phyloP scores from a whole-genome alignment of 2,329 filamentous ascomycete genomes.

The Knufia fluminis region DNA sequence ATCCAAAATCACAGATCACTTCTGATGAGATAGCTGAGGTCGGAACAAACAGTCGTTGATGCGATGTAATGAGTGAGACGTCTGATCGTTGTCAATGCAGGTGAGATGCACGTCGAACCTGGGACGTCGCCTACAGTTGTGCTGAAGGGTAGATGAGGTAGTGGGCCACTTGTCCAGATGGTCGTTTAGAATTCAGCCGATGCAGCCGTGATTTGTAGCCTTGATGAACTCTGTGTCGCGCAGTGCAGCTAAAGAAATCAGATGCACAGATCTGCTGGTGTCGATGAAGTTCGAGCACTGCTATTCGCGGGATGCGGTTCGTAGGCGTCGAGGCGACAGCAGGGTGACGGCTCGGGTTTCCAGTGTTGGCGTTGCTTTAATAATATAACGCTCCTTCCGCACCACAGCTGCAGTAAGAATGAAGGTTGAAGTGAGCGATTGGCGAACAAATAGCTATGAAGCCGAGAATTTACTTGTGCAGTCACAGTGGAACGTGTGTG shows the following conservation, averaged over 20 bases:
- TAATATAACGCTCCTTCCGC: not conserved
- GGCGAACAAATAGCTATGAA: not conserved
- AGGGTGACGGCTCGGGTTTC: not conserved
- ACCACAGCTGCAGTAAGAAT: not conserved
- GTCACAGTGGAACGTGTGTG: not conserved
- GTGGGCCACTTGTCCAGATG: not conserved
- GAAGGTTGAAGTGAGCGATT: not conserved
- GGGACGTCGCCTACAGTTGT: not conserved
- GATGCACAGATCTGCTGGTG: not conserved
- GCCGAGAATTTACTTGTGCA: not conserved
- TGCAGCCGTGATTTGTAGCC: not conserved
- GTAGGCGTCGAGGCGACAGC: not conserved
- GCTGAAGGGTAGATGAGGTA: not conserved
- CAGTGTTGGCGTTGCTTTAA: not conserved
- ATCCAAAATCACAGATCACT: too few relatives aligned
- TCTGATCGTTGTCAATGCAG: not conserved
- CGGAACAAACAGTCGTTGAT: too few relatives aligned
- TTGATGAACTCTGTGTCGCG: not conserved
- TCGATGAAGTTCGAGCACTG: not conserved
- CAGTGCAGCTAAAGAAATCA: constrained; percentile 4
- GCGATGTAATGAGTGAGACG: too few relatives aligned
- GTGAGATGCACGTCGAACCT: too few relatives aligned
- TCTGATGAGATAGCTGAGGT: too few relatives aligned
- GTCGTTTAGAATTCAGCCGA: not conserved
- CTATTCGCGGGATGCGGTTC: not conserved